A percentile compares a stretch with the other conserved stretches of the same genome.
Evolutionary conservation across 768 basidiomycete species (phyloP).

Genomic region (Leucocoprinus sp.): DNA sequence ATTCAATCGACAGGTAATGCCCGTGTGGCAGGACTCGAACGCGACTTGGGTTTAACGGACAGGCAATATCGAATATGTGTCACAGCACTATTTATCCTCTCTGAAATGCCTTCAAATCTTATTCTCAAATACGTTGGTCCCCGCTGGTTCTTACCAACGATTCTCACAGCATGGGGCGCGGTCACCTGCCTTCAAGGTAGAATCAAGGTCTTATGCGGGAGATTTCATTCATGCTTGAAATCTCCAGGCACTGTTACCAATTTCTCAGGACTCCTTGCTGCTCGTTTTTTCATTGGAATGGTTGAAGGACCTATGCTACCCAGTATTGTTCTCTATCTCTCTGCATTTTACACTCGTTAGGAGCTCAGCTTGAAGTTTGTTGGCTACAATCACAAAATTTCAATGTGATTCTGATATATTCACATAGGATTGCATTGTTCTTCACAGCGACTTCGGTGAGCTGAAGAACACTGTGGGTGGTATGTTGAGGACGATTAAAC

Average conservation of each 20-base stretch:
- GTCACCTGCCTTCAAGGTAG: conserved; percentile 40
- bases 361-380: conserved; percentile 20
- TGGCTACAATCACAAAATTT: background rate
- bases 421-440: conserved; percentile 29
- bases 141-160: conserved; percentile 36
- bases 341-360: conserved; percentile 24
- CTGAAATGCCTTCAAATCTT: conserved; percentile 43
- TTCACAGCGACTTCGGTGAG: conserved; percentile 28
- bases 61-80: conserved; percentile 28
- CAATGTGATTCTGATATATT: background rate
- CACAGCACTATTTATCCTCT: conserved; percentile 26
- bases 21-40: conserved; percentile 39
- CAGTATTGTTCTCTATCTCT: conserved; percentile 30
- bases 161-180: conserved; percentile 44
- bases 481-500: background rate
- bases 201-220: background rate
- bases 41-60: conserved; percentile 30
- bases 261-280: conserved; percentile 37
- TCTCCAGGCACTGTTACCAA: conserved; percentile 31
- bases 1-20: conserved; percentile 27
- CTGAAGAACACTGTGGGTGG: background rate
- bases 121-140: conserved; percentile 37
- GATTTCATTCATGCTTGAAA: background rate
- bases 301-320: conserved; percentile 37
- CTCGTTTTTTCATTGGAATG: conserved; percentile 45